Evolutionary conservation across 768 basidiomycete genomes (phyloP), one percentile per base, ranked within the genome.

Genomic region (Boletus fagicola): DNA sequence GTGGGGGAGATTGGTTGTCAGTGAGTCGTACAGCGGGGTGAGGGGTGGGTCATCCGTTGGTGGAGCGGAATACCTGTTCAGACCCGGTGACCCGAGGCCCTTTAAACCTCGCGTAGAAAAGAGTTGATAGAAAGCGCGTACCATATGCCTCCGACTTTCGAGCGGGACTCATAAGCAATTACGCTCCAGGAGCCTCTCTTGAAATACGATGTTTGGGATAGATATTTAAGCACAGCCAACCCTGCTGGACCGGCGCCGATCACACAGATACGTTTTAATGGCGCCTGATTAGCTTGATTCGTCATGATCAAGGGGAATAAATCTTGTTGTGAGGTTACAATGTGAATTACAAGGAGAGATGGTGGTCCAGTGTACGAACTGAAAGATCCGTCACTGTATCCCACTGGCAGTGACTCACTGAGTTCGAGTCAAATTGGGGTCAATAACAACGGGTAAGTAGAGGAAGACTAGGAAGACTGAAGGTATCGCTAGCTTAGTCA

Each of bases 1-100:
- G 61, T 92, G 88, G 0, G 92, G 88, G 5, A 94, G 67, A 63
- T 93, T 93, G 1, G 91, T 87, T n/a, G 86, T 87, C 13, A 94
- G 75, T 0, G 87, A 86, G 64, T 92, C 87, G 64, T 94, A 94
- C 10, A 91, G 65, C 2, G 92, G 83, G 1, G 88, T 87, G 33
- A 79, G 65, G 2, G 88, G 88, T 8, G 82, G 82, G 35, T 82
- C 71, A 20, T 74, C 76, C 12, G 70, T 68, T 4, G 81, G 78
- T 36, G 77, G 72, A 8, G 83, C 80, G 20, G 88, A 84, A 24
- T 82, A 67, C 88, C 87, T 84, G 54, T 42, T 51, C 35, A 54
- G 26, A 48, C 15, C 44, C 45, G 43, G 22, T 35, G 43, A 30
- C n/a, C 18, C 43, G 30, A 46, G 20, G 5, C 31, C 26, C 26